Base-by-base conservation (phyloP, 176 grass and related monocot species). In the Bolboschoenus planiculmis region DNA sequence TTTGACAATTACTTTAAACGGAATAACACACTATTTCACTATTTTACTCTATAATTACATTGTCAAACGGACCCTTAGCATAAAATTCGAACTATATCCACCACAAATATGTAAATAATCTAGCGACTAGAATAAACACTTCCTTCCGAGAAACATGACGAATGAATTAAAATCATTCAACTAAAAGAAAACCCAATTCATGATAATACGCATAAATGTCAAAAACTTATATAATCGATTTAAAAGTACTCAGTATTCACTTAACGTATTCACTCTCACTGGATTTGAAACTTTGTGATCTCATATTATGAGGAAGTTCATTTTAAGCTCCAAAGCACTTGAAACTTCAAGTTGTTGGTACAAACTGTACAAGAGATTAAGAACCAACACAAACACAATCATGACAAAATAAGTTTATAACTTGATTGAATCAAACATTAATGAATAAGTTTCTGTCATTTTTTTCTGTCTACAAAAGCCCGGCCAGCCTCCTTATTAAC, bases 401-500 rank as follows among this genome's bases (percentile, higher is more conserved):
- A 7, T 36, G 62, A 15, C 14, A 66, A 18, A 61, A 66, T 59
- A 53, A 53, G 61, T 35, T 24, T 33, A 63, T 15, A 30, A 39
- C 18, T 39, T 66, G 5, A n/a, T n/a, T 39, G 4, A 70, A 70
- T 23, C n/a, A 10, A 42, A 42, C 37, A 21, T 10, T 40, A 42
- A 36, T 18, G 10, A 20, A 67, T 7, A 67, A 42, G 36, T 4
- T 29, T 70, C 18, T 70, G 18, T 73, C 4, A n/a, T 27, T 73
- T 37, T 55, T 0, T 27, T 63, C 78, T 50, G 37, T 90, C 90
- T 33, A 94, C 66, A 47, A 91, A 79, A 62, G 90, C 62, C 30
- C 9, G 27, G 14, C 92, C 92, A 80, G 85, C 92, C 85, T 91
- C 87, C 73, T 97, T 97, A 81, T 83, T 81, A 57, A 94, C 85